Conservation (phyloP, 2,329 filamentous ascomycete species). For the Incumbomyces delicatus region DNA sequence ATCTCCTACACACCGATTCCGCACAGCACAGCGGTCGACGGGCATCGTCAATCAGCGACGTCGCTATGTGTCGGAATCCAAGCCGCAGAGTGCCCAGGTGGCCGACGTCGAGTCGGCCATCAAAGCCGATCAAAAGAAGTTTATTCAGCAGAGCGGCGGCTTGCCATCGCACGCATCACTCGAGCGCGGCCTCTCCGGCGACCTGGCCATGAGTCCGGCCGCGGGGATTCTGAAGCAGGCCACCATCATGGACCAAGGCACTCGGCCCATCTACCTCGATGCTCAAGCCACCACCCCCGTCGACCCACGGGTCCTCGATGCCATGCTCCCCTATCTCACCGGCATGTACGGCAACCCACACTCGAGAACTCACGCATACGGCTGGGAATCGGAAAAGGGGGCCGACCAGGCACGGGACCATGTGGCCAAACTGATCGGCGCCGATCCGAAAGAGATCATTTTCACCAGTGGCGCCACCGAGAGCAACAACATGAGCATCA, state of each 20-base stretch:
- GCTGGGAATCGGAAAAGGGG: slow-evolving; percentile 94
- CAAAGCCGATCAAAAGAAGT: slow-evolving; percentile 75
- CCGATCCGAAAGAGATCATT: slow-evolving; percentile 95
- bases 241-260: slow-evolving; percentile 83
- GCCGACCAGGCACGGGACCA: slow-evolving; percentile 78
- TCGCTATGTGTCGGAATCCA: slow-evolving; percentile 76
- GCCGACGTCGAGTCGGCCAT: slow-evolving; percentile 67
- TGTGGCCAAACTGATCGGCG: slow-evolving; percentile 78
- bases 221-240: slow-evolving; percentile 73
- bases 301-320: slow-evolving; percentile 87
- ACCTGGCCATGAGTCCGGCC: slow-evolving; percentile 63
- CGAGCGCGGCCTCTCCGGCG: slow-evolving; percentile 44
- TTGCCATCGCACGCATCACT: slow-evolving; percentile 39
- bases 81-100: slow-evolving; percentile 69
- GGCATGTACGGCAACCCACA: slow-evolving; percentile 95
- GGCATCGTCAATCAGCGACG: slow-evolving; percentile 37
- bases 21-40: slow-evolving; percentile 30
- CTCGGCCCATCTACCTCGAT: slow-evolving; percentile 91
- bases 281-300: slow-evolving; percentile 96
- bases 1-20: slow-evolving; percentile 23
- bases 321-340: slow-evolving; percentile 91
- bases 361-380: slow-evolving; percentile 93
- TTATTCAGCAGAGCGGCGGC: slow-evolving; percentile 50
- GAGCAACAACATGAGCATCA: slow-evolving; percentile 99
- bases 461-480: slow-evolving; percentile 97